Percentiles rank a stretch among this genome's conserved stretches.
Evolutionary conservation across 2,329 filamentous ascomycete genomes (phyloP).

Genomic region (Phaeosphaeria sp.): DNA sequence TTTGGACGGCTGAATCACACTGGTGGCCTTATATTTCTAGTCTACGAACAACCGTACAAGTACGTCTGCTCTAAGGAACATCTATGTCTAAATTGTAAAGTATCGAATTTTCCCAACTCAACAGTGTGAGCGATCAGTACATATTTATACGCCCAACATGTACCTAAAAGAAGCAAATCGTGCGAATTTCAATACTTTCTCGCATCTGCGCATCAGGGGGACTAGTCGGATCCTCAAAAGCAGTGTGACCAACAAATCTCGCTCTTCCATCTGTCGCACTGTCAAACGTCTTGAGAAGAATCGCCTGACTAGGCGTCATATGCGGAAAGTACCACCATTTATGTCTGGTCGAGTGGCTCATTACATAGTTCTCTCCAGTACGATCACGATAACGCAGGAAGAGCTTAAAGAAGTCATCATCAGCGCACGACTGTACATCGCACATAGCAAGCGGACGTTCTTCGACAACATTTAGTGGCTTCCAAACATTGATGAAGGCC

Average conservation of each 20-base stretch:
- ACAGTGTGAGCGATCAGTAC: too few species aligned
- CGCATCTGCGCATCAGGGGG: conserved; percentile 39
- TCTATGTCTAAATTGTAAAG: too few species aligned
- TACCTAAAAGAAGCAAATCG: conserved; percentile 47
- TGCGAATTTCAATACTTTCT: conserved; percentile 51
- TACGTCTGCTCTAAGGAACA: too few species aligned
- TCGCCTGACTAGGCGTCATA: conserved; percentile 47
- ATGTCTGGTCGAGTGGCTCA: conserved; percentile 42
- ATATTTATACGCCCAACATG: not conserved
- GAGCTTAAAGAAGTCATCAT: conserved; percentile 52
- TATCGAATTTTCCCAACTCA: too few species aligned
- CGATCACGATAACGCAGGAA: conserved; percentile 49
- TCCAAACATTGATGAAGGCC: conserved; percentile 61
- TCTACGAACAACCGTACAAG: too few species aligned
- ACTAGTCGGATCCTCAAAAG: conserved; percentile 48
- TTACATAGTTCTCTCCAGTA: conserved; percentile 51
- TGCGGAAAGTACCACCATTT: conserved; percentile 52
- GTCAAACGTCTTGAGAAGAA: conserved; percentile 51
- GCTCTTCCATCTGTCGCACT: conserved; percentile 39
- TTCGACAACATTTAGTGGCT: conserved; percentile 52
- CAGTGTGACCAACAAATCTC: conserved; percentile 48
- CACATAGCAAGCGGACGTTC: conserved; percentile 52
- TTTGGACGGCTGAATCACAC: not conserved
- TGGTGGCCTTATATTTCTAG: not conserved
- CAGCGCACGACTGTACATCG: conserved; percentile 44